phyloP scores from a whole-genome alignment of 306 rosid genomes.

The Malus orientalis region DNA sequence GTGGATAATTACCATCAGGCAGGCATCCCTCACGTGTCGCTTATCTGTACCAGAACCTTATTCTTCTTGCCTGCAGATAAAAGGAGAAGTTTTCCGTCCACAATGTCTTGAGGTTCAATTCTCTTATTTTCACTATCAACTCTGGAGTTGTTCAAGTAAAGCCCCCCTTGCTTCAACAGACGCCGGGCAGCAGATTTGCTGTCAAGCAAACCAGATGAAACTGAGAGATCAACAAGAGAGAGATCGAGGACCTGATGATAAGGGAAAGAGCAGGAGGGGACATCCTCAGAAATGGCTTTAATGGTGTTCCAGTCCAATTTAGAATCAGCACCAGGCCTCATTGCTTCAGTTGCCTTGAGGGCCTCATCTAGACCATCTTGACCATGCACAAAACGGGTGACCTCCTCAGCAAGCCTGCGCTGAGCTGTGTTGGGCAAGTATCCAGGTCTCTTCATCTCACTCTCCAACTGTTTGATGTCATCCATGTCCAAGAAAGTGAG shows the following conservation, averaged over 20 bases:
- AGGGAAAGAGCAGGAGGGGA: conserved; percentile 70
- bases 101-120: conserved; percentile 58
- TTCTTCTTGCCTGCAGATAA: conserved; percentile 94
- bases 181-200: conserved; percentile 89
- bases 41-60: conserved; percentile 74
- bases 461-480: conserved; percentile 55
- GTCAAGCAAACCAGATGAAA: conserved; percentile 71
- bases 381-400: conserved; percentile 78
- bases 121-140: conserved; percentile 63
- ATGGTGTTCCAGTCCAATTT: conserved; percentile 80
- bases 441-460: conserved; percentile 48
- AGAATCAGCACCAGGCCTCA: conserved; percentile 85
- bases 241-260: conserved; percentile 55
- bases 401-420: conserved; percentile 82
- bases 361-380: conserved; percentile 82
- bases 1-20: not conserved
- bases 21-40: not conserved
- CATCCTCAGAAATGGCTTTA: conserved; percentile 80
- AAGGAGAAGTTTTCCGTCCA: conserved; percentile 85
- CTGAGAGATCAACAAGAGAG: conserved; percentile 72
- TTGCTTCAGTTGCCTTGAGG: conserved; percentile 73
- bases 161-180: conserved; percentile 87
- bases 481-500: conserved; percentile 69
- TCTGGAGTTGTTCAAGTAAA: conserved; percentile 78
- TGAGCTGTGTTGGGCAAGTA: conserved; percentile 71